Conservation (phyloP, 345 rosid species). For the Xanthoceras sorbifolium region DNA sequence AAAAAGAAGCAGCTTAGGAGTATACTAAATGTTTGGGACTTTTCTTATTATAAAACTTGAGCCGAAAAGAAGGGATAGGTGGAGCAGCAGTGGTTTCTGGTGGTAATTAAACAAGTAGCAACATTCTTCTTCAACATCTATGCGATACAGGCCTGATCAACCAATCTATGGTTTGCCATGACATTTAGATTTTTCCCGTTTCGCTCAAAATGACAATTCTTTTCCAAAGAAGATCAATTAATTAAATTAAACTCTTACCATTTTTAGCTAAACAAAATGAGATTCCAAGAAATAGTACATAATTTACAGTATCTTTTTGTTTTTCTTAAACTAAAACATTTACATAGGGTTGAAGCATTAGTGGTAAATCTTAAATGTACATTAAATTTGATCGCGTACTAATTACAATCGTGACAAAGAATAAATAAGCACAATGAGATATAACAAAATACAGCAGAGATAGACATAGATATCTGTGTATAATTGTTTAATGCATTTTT, state of each 20-base stretch:
- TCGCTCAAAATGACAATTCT: background rate
- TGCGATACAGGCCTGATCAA: background rate
- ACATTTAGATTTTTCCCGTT: background rate
- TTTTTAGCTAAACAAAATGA: no score
- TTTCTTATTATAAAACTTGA: no score
- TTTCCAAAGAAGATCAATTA: background rate
- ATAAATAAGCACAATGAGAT: background rate
- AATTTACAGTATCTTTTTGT: no score
- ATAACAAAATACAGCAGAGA: background rate
- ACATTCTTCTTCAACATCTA: background rate
- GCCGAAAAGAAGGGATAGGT: no score
- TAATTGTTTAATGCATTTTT: slow-evolving; percentile 6
- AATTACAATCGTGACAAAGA: background rate
- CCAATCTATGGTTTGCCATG: background rate
- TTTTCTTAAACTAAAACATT: background rate
- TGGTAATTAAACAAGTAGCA: background rate
- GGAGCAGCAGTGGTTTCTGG: background rate
- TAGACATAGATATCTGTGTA: background rate
- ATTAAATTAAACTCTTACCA: no score
- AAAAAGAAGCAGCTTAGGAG: no score
- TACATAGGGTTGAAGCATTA: background rate
- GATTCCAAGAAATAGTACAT: no score
- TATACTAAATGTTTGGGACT: no score
- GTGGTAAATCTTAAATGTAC: background rate
- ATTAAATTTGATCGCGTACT: background rate